A percentile compares a stretch with the other conserved stretches of the same genome.
Evolutionary conservation across 108 stramenopile genomes (phyloP).

Genomic region (Epipyxis sp.): DNA sequence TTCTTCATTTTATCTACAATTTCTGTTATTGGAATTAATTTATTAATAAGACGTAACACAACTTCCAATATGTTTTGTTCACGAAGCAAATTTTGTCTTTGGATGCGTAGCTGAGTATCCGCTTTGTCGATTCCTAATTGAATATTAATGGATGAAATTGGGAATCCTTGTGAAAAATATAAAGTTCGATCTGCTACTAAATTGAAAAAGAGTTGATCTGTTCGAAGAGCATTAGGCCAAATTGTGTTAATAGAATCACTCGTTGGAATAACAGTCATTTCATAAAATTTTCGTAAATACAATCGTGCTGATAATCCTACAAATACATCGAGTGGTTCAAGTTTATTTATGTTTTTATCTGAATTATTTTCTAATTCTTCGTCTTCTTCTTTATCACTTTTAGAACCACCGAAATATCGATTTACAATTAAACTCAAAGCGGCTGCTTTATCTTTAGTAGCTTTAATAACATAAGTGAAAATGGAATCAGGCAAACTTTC

Average conservation of each 20-base stretch:
- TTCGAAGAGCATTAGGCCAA: conserved; percentile 5
- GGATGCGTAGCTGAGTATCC: not conserved
- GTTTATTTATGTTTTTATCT: too few species aligned
- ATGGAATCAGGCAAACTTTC: not conserved
- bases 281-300: not conserved
- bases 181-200: not conserved
- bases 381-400: not conserved
- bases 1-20: not conserved
- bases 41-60: conserved; percentile 23
- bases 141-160: not conserved
- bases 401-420: not conserved
- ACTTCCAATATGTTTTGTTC: conserved; percentile 36
- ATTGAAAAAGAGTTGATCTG: not conserved
- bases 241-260: conserved; percentile 5
- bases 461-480: not conserved
- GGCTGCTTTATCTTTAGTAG: conserved; percentile 11
- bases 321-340: conserved; percentile 28
- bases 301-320: conserved; percentile 1
- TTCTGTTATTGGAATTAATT: conserved; percentile 15
- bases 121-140: conserved; percentile 24
- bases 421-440: not conserved
- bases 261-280: conserved; percentile 1
- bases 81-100: conserved; percentile 33
- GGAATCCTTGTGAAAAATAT: conserved; percentile 15
- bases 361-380: not conserved